phyloP scores from a whole-genome alignment of 2,329 filamentous ascomycete genomes.

The Nemania abortiva region DNA sequence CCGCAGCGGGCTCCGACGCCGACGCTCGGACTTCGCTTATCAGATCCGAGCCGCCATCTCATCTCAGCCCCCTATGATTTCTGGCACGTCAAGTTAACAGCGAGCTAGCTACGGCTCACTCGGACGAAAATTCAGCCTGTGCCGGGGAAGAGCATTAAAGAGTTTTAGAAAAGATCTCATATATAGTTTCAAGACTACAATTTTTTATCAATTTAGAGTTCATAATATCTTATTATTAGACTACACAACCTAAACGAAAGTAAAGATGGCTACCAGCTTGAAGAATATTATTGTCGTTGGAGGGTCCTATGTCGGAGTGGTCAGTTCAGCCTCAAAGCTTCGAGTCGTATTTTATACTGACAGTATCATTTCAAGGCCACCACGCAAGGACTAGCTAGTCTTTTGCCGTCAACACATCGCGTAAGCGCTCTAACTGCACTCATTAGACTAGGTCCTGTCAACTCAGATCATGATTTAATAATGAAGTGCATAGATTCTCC shows the following conservation, averaged over 20 bases:
- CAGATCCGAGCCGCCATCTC: constrained; percentile 30
- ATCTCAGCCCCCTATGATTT: background rate
- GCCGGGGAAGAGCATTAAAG: background rate
- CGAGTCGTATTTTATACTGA: constrained; percentile 7
- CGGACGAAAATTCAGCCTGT: background rate
- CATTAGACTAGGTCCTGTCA: background rate
- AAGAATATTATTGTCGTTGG: constrained; percentile 60
- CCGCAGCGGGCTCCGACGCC: constrained; percentile 21
- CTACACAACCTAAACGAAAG: background rate
- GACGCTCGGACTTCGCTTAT: constrained; percentile 34
- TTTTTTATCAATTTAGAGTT: background rate
- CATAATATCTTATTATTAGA: background rate
- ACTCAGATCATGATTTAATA: background rate
- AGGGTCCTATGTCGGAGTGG: constrained; percentile 60
- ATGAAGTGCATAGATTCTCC: constrained; percentile 48
- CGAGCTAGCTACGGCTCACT: background rate
- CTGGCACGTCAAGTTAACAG: background rate
- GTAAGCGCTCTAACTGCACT: constrained; percentile 39
- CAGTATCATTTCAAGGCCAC: constrained; percentile 43
- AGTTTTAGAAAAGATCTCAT: background rate
- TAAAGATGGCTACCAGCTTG: constrained; percentile 42
- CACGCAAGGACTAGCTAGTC: constrained; percentile 53
- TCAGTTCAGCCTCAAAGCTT: constrained; percentile 34
- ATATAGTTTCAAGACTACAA: background rate
- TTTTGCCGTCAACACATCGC: constrained; percentile 54